These are phyloP conservation scores for Lactarius hengduanensis DNA, from an alignment of 768 basidiomycete species.

Conservation along the genomic window DNA sequence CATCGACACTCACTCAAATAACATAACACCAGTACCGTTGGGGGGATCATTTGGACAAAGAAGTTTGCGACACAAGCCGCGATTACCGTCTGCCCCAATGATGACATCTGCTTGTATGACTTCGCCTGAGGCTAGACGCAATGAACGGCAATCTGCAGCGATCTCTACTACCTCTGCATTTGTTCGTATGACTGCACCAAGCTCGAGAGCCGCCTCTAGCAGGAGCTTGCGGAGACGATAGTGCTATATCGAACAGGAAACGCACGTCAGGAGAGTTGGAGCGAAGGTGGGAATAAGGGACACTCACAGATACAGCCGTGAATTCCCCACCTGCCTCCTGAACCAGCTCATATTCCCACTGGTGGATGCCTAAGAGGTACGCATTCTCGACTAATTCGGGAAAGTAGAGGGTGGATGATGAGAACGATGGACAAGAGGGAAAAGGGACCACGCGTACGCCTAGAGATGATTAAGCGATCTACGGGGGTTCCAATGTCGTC, in stretches of 20 bases:
- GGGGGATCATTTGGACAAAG: constrained; percentile 22
- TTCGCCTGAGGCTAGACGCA: constrained; percentile 36
- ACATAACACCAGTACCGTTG: constrained; percentile 29
- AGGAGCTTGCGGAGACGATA: constrained; percentile 36
- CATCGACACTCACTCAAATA: constrained; percentile 33
- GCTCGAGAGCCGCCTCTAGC: constrained; percentile 33
- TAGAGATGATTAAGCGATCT: constrained; percentile 30
- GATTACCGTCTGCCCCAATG: constrained; percentile 40
- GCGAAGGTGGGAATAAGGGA: not conserved
- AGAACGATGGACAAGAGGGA: not conserved
- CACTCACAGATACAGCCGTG: constrained; percentile 34
- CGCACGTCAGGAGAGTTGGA: not conserved
- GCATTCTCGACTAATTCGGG: constrained; percentile 19
- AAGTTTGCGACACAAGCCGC: constrained; percentile 30
- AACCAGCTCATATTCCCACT: constrained; percentile 35
- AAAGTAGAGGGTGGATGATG: not conserved
- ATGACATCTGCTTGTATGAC: constrained; percentile 37
- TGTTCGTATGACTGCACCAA: constrained; percentile 33
- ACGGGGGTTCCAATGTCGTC: constrained; percentile 29
- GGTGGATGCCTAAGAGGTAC: constrained; percentile 34
- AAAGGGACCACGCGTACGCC: constrained; percentile 29
- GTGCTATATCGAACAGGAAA: constrained; percentile 32
- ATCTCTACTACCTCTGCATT: constrained; percentile 34
- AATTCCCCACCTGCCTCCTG: constrained; percentile 36
- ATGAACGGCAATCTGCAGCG: constrained; percentile 30